These are phyloP conservation scores for Pneumocystis canis DNA, from an alignment of 1,139 yeast genomes.

Conservation along the genomic window DNA sequence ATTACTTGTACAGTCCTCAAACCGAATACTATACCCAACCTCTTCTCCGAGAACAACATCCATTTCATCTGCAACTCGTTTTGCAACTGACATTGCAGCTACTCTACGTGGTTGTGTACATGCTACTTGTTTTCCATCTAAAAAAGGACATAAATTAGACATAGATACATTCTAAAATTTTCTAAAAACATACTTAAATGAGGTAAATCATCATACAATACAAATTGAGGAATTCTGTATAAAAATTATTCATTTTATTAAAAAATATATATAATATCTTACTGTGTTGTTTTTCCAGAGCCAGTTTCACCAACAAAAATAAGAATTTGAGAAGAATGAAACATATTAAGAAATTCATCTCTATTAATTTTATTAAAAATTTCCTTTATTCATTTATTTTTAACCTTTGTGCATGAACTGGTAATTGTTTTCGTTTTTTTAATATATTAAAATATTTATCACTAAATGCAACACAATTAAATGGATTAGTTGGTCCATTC, in stretches of 20 bases:
- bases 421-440: conserved; percentile 66
- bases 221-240: conserved; percentile 67
- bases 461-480: conserved; percentile 51
- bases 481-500: conserved; percentile 54
- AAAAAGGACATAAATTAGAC: background rate
- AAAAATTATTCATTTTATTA: background rate
- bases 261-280: background rate
- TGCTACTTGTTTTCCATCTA: conserved; percentile 62
- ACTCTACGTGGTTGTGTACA: conserved; percentile 97
- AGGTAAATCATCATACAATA: conserved; percentile 81
- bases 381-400: background rate
- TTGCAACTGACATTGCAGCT: conserved; percentile 95
- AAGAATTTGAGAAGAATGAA: conserved; percentile 83
- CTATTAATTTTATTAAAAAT: background rate
- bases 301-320: conserved; percentile 98
- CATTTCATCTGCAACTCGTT: conserved; percentile 92
- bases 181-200: conserved; percentile 30
- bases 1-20: conserved; percentile 71
- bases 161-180: background rate
- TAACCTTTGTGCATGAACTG: conserved; percentile 77
- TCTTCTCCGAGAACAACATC: conserved; percentile 82
- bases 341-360: conserved; percentile 66
- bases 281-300: conserved; percentile 90
- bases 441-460: conserved; percentile 63
- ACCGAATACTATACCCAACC: conserved; percentile 87